phyloP scores from a whole-genome alignment of 2,329 filamentous ascomycete genomes.

The Apiospora rasikravindrae region DNA sequence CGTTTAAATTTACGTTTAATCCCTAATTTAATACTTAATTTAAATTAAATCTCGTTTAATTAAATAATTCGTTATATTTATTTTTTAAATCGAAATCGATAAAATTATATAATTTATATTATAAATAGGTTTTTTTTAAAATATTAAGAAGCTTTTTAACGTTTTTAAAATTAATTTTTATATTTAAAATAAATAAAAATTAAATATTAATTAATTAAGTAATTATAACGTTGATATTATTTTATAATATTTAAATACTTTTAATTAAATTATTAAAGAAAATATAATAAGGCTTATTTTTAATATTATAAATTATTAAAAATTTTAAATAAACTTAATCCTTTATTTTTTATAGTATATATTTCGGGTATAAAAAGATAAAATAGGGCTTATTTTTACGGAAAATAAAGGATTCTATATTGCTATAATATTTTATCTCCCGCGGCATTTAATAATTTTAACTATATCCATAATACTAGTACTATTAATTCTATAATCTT shows the following conservation, averaged over 20 bases:
- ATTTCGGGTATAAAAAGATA: no score
- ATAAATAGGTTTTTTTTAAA: not conserved
- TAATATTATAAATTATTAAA: no score
- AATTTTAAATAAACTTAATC: no score
- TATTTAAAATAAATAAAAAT: not conserved
- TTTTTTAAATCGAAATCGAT: not conserved
- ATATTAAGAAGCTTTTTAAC: not conserved
- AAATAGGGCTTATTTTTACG: no score
- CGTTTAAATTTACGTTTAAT: not conserved
- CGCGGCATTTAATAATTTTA: not conserved
- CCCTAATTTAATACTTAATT: not conserved
- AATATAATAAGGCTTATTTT: not conserved
- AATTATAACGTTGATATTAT: not conserved
- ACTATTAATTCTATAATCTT: not conserved
- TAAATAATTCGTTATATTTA: not conserved
- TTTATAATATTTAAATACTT: not conserved
- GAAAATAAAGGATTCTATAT: no score
- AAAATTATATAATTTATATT: not conserved
- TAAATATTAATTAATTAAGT: not conserved
- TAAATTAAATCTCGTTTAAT: not conserved
- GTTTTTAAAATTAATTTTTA: not conserved
- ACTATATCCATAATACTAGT: not conserved
- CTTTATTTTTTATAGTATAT: no score
- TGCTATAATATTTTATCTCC: no score
- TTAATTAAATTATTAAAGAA: not conserved